Evolutionary conservation across 1,284 basidiomycete species (phyloP).

Genomic region (Microstroma glucosiphilum): DNA sequence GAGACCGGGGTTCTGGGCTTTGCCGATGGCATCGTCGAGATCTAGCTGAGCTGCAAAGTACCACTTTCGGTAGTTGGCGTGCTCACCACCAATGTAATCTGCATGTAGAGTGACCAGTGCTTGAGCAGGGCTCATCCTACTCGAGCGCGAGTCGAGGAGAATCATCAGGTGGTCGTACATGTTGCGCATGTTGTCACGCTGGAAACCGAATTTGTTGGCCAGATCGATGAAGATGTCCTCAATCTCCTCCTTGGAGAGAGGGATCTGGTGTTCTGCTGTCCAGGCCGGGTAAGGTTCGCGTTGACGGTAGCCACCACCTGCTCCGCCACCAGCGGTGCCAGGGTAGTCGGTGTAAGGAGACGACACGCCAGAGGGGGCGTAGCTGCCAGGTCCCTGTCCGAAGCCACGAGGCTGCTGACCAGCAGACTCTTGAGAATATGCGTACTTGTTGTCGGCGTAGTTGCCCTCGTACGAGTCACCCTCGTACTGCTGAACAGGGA

Average conservation of each 20-base stretch:
- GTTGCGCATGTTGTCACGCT: constrained; percentile 66
- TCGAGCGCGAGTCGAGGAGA: constrained; percentile 65
- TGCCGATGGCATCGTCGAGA: constrained; percentile 92
- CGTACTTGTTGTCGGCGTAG: constrained; percentile 32
- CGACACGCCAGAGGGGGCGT: constrained; percentile 41
- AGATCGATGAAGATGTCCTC: constrained; percentile 97
- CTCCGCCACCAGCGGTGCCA: constrained; percentile 14
- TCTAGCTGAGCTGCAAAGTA: constrained; percentile 99
- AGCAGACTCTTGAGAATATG: constrained; percentile 31
- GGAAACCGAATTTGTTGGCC: constrained; percentile 98
- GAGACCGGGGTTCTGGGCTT: constrained; percentile 82
- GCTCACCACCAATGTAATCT: constrained; percentile 90
- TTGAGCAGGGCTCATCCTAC: constrained; percentile 89
- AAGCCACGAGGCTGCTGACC: constrained; percentile 21
- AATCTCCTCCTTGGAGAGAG: constrained; percentile 95
- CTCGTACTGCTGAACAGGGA: constrained; percentile 39
- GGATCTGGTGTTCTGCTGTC: constrained; percentile 84
- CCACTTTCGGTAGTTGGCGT: constrained; percentile 60
- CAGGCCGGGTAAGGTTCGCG: constrained; percentile 83
- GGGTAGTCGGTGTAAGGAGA: constrained; percentile 26
- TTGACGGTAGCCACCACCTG: constrained; percentile 38
- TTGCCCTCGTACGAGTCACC: constrained; percentile 40
- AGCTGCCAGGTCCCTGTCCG: constrained; percentile 31
- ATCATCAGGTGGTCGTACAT: constrained; percentile 98
- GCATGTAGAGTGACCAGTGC: constrained; percentile 86